Percentiles rank a stretch among this genome's conserved stretches.
Conservation (phyloP, 495 filamentous ascomycete species). For the Physcia stellaris region DNA sequence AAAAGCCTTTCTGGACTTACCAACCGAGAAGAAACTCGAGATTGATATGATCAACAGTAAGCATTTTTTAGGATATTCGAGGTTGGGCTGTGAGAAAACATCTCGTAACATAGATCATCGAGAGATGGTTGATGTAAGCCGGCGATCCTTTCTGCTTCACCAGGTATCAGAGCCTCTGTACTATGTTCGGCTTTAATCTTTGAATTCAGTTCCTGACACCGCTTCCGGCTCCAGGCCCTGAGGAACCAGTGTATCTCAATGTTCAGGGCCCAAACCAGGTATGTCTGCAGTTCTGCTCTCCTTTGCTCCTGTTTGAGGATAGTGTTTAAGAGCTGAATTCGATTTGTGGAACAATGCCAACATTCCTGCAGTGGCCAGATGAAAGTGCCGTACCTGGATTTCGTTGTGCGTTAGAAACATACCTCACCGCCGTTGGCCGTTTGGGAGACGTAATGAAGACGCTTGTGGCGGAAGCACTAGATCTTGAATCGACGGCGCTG, state of each 20-base stretch:
- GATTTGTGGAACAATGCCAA: not conserved
- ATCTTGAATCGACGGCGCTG: constrained; percentile 55
- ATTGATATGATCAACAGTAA: constrained; percentile 80
- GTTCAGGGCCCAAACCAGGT: constrained; percentile 64
- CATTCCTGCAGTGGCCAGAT: constrained; percentile 59
- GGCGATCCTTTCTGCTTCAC: too few species aligned
- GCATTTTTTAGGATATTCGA: constrained; percentile 24
- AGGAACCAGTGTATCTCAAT: constrained; percentile 62
- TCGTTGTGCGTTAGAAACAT: constrained; percentile 50
- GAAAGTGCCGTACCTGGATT: constrained; percentile 53
- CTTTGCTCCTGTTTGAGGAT: not conserved
- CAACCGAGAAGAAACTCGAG: constrained; percentile 61
- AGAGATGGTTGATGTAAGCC: constrained; percentile 77
- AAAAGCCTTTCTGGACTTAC: constrained; percentile 62
- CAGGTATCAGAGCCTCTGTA: not conserved
- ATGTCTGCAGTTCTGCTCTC: not conserved
- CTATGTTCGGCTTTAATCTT: not conserved
- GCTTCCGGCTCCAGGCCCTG: constrained; percentile 46
- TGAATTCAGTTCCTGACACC: constrained; percentile 37
- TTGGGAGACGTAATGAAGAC: constrained; percentile 61
- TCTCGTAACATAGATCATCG: constrained; percentile 30
- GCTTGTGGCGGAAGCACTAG: constrained; percentile 75
- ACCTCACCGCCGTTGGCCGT: constrained; percentile 54
- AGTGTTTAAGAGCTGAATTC: not conserved
- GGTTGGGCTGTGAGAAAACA: constrained; percentile 29